Conservation (phyloP, 352 stramenopile species). For the Phytophthora megakarya region DNA sequence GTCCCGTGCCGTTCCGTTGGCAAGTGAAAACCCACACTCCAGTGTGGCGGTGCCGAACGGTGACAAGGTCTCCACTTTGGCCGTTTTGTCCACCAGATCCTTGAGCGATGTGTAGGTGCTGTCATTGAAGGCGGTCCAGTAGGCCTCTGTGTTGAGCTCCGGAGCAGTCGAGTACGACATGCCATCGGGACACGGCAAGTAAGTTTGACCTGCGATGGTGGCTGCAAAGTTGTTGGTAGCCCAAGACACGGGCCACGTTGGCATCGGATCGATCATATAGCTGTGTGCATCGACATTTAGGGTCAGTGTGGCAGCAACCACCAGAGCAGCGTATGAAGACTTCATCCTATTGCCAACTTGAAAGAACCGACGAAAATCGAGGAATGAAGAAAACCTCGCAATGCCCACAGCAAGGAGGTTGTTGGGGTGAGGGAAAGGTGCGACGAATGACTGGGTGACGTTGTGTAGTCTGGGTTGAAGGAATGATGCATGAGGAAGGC, state of each 20-base stretch:
- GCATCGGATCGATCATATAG: conserved; percentile 41
- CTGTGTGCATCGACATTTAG: conserved; percentile 34
- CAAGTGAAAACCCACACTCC: conserved; percentile 42
- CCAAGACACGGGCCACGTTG: conserved; percentile 38
- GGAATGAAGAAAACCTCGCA: conserved; percentile 15
- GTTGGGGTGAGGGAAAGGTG: conserved; percentile 28
- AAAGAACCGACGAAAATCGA: conserved; percentile 20
- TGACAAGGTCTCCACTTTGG: conserved; percentile 28
- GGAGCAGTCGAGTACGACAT: conserved; percentile 35
- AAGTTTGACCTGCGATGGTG: conserved; percentile 25
- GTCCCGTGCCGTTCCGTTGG: conserved; percentile 37
- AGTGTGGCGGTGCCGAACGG: conserved; percentile 37
- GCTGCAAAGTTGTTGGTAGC: conserved; percentile 34
- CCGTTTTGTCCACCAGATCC: conserved; percentile 37
- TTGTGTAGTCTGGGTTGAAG: conserved; percentile 22
- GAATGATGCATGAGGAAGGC: conserved; percentile 27
- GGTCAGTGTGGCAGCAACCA: conserved; percentile 12
- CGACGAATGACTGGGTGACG: conserved; percentile 19
- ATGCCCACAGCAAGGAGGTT: not conserved
- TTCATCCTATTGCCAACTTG: conserved; percentile 20
- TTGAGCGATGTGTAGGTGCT: conserved; percentile 55
- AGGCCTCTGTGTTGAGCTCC: conserved; percentile 36
- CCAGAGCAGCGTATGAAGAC: conserved; percentile 18
- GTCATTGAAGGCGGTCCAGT: conserved; percentile 42
- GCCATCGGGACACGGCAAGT: conserved; percentile 26